Conservation (phyloP, 345 rosid species). For the Arabis hirsuta region DNA sequence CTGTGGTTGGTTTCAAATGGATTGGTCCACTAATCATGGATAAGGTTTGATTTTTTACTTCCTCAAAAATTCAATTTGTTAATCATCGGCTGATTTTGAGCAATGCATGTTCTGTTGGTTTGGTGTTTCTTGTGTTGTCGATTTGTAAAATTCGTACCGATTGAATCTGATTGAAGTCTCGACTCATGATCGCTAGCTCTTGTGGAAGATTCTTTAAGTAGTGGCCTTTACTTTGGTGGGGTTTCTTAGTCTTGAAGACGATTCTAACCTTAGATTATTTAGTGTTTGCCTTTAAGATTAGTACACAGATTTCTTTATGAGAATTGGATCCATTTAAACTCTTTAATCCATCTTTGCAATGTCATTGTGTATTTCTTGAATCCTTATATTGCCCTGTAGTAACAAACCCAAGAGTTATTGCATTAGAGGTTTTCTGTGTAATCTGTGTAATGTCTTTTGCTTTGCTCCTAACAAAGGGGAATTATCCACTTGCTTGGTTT, state of each 20-base stretch:
- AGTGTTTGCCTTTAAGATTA: neutral
- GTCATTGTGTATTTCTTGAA: neutral
- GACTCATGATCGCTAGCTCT: neutral
- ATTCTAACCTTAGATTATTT: neutral
- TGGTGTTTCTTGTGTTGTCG: slow-evolving; percentile 15
- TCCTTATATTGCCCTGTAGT: too few species aligned
- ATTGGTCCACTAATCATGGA: slow-evolving; percentile 88
- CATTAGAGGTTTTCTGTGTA: neutral
- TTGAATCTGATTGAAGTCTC: neutral
- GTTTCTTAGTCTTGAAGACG: neutral
- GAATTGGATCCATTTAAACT: neutral
- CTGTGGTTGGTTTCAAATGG: slow-evolving; percentile 74
- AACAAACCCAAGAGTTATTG: neutral
- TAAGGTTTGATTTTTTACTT: slow-evolving; percentile 55
- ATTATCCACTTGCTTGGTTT: neutral
- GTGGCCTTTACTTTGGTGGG: neutral
- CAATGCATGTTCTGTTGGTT: slow-evolving; percentile 14
- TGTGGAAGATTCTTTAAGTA: neutral
- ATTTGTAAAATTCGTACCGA: neutral
- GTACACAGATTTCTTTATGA: neutral
- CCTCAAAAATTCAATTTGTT: slow-evolving; percentile 2
- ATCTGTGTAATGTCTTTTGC: neutral
- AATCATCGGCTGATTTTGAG: neutral
- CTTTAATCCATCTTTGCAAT: neutral
- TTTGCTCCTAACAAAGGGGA: neutral